Conservation (phyloP, 2,329 filamentous ascomycete genomes). For the Aspergillus glaucus region DNA sequence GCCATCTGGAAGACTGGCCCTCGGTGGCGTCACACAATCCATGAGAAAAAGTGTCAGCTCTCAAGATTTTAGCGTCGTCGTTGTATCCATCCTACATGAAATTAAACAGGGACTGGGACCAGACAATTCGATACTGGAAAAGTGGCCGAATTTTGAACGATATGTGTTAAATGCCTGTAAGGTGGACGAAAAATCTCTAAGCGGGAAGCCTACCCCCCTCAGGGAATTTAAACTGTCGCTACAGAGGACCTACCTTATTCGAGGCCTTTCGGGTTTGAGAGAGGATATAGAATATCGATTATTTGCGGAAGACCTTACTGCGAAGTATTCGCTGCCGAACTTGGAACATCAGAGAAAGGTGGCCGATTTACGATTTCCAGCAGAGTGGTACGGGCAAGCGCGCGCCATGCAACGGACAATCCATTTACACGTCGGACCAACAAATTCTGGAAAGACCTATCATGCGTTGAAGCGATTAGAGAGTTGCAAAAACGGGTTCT, state of each 20-base stretch:
- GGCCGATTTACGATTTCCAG: slow-evolving; percentile 79
- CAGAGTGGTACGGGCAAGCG: slow-evolving; percentile 87
- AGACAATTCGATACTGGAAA: slow-evolving; percentile 11
- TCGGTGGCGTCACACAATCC: not conserved
- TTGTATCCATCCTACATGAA: slow-evolving; percentile 21
- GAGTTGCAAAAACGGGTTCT: slow-evolving; percentile 68
- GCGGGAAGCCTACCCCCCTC: slow-evolving; percentile 14
- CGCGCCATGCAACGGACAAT: slow-evolving; percentile 73
- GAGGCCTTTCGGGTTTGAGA: slow-evolving; percentile 46
- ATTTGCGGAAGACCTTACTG: slow-evolving; percentile 56
- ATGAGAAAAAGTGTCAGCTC: slow-evolving; percentile 9
- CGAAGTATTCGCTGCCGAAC: slow-evolving; percentile 51
- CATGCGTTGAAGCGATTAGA: slow-evolving; percentile 82
- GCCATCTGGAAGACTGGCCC: slow-evolving; percentile 1
- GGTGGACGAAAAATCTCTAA: slow-evolving; percentile 14
- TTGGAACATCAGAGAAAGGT: slow-evolving; percentile 57
- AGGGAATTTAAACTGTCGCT: slow-evolving; percentile 34
- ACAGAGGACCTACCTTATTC: slow-evolving; percentile 53
- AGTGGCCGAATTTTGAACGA: slow-evolving; percentile 28
- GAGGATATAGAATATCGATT: slow-evolving; percentile 63
- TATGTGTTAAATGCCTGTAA: slow-evolving; percentile 25
- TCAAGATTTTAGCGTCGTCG: slow-evolving; percentile 22
- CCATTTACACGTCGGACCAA: slow-evolving; percentile 91
- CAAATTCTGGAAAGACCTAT: slow-evolving; percentile 98
- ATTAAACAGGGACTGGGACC: slow-evolving; percentile 14